Evolutionary conservation across 2,329 filamentous ascomycete genomes (phyloP).

Genomic region (Chrysoporthe puriensis): DNA sequence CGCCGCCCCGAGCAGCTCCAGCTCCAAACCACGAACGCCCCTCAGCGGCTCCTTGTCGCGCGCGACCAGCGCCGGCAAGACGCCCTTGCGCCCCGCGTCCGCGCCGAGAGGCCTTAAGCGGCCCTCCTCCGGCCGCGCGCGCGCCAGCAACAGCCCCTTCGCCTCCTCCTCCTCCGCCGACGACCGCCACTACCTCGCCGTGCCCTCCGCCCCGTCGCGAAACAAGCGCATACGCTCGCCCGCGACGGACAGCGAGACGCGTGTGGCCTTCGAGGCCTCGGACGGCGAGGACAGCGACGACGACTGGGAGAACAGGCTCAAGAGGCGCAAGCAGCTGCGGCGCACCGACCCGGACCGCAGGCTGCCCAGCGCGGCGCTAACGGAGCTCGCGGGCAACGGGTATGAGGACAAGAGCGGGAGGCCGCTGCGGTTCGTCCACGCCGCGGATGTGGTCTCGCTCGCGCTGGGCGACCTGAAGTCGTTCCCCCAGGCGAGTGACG

Average conservation of each 20-base stretch:
- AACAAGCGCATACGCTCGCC: slow-evolving; percentile 42
- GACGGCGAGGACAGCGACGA: slow-evolving; percentile 57
- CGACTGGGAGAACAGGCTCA: slow-evolving; percentile 52
- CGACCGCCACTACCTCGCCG: slow-evolving; percentile 21
- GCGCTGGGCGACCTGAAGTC: slow-evolving; percentile 55
- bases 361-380: slow-evolving; percentile 45
- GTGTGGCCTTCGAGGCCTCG: slow-evolving; percentile 54
- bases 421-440: slow-evolving; percentile 58
- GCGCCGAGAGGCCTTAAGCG: slow-evolving; percentile 13
- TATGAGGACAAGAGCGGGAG: slow-evolving; percentile 44
- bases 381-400: slow-evolving; percentile 24
- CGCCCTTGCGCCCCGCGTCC: slow-evolving; percentile 19
- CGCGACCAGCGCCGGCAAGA: slow-evolving; percentile 13
- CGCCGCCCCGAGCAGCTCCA: neutral
- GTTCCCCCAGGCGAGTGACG: slow-evolving; percentile 48
- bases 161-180: slow-evolving; percentile 26
- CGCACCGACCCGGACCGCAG: slow-evolving; percentile 51
- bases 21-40: slow-evolving; percentile 22
- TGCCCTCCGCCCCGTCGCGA: slow-evolving; percentile 9
- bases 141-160: slow-evolving; percentile 27
- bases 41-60: slow-evolving; percentile 15
- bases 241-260: slow-evolving; percentile 43
- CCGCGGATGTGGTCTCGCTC: slow-evolving; percentile 58
- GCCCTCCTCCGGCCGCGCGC: slow-evolving; percentile 10
- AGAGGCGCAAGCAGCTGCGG: slow-evolving; percentile 48